phyloP scores from a whole-genome alignment of 2,329 filamentous ascomycete species.

The Aspergillus jensenii region DNA sequence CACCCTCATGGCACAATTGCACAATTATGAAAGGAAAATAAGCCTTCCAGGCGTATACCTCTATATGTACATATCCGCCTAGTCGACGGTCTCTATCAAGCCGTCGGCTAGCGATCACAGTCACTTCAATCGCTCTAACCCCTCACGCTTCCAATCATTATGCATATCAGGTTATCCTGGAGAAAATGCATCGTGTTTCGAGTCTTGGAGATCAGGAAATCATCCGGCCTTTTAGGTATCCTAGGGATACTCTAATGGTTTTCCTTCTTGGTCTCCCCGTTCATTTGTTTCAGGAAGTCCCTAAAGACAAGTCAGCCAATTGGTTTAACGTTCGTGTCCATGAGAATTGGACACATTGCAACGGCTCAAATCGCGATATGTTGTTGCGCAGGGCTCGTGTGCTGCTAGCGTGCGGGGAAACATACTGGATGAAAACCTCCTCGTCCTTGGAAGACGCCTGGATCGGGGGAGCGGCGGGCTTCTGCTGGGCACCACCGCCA shows the following conservation, averaged over 20 bases:
- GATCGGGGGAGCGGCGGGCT: constrained; percentile 56
- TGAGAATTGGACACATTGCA: not conserved
- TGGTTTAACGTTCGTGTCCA: not conserved
- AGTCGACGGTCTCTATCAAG: constrained; percentile 1
- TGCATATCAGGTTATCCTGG: not conserved
- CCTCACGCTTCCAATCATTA: not conserved
- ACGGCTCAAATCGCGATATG: not conserved
- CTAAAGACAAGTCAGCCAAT: constrained; percentile 27
- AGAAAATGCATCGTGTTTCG: not conserved
- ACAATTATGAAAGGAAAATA: constrained; percentile 4
- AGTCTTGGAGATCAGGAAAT: constrained; percentile 2
- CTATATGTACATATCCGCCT: constrained; percentile 30
- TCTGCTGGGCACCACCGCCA: constrained; percentile 43
- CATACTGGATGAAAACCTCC: constrained; percentile 68
- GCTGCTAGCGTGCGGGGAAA: constrained; percentile 17
- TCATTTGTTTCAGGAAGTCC: constrained; percentile 52
- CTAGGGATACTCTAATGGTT: constrained; percentile 32
- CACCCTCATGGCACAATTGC: not conserved
- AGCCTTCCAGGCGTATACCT: constrained; percentile 22
- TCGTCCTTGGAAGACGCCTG: constrained; percentile 67
- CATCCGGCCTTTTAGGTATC: constrained; percentile 12
- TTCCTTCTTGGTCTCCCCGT: constrained; percentile 49
- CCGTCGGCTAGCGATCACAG: not conserved
- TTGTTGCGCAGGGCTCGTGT: not conserved
- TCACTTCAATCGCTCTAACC: constrained; percentile 2